Conservation (phyloP, 345 rosid species). For the Pseudoturritis turrita region DNA sequence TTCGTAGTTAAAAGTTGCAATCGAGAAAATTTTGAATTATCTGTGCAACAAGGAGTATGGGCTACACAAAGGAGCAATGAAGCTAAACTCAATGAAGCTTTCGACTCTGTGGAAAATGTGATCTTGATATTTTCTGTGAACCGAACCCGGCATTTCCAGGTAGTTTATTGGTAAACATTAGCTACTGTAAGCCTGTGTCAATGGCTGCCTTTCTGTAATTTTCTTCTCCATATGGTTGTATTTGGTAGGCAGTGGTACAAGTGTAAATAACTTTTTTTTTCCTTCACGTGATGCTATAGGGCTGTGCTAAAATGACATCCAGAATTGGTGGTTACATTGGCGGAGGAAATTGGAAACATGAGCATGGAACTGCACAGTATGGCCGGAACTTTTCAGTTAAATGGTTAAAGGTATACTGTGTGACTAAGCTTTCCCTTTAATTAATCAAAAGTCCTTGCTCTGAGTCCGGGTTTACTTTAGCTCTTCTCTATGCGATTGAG, state of each 20-base stretch:
- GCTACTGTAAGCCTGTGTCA: not conserved
- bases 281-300: slow-evolving; percentile 45
- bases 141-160: slow-evolving; percentile 97
- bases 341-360: slow-evolving; percentile 98
- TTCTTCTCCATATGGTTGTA: not conserved
- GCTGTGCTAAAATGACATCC: slow-evolving; percentile 98
- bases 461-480: not conserved
- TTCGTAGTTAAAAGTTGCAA: slow-evolving; percentile 97
- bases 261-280: not conserved
- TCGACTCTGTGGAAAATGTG: slow-evolving; percentile 86
- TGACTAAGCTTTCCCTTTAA: slow-evolving; percentile 1
- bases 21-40: slow-evolving; percentile 90
- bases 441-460: not conserved
- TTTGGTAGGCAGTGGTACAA: not conserved
- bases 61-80: slow-evolving; percentile 99
- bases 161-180: slow-evolving; percentile 26
- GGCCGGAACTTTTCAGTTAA: slow-evolving; percentile 97
- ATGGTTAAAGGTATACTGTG: slow-evolving; percentile 79
- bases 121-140: slow-evolving; percentile 94
- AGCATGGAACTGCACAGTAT: slow-evolving; percentile 97
- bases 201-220: slow-evolving; percentile 5
- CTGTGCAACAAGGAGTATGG: slow-evolving; percentile 99
- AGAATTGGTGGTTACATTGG: slow-evolving; percentile 84
- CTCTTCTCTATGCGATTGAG: not conserved
- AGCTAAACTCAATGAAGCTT: slow-evolving; percentile 95